phyloP scores from a whole-genome alignment of 2,329 filamentous ascomycete genomes.

The Penicillium sclerotiorum region DNA sequence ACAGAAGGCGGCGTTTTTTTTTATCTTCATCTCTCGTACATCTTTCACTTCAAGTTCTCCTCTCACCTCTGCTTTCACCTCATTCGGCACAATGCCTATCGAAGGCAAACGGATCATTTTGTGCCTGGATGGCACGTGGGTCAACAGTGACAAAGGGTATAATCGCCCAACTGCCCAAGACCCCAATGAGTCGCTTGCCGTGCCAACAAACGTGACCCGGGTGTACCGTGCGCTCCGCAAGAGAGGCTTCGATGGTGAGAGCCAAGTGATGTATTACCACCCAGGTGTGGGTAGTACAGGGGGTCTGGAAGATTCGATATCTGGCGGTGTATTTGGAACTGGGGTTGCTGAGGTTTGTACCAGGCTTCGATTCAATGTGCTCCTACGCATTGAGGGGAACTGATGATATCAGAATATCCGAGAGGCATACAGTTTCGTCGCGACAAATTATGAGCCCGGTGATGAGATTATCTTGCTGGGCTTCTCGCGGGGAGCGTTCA shows the following conservation, averaged over 20 bases:
- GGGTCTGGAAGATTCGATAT: conserved; percentile 14
- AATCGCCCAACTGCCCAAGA: conserved; percentile 14
- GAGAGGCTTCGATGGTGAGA: conserved; percentile 14
- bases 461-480: conserved; percentile 43
- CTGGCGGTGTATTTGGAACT: conserved; percentile 19
- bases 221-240: conserved; percentile 18
- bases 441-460: conserved; percentile 37
- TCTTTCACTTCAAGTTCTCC: neutral
- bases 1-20: neutral
- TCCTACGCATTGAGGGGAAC: too few relatives aligned
- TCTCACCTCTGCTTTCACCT: too few relatives aligned
- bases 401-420: conserved; percentile 15
- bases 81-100: conserved; percentile 7
- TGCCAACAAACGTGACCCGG: conserved; percentile 22
- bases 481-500: conserved; percentile 43
- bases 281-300: conserved; percentile 19
- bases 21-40: neutral
- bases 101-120: conserved; percentile 19
- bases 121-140: conserved; percentile 24
- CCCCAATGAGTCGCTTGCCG: conserved; percentile 17
- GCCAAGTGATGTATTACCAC: conserved; percentile 22
- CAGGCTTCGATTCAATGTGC: neutral
- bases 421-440: conserved; percentile 31
- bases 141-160: conserved; percentile 24
- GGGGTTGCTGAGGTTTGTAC: conserved; percentile 20